These are phyloP conservation scores for Sphaerosporella brunnea DNA, from an alignment of 495 filamentous ascomycete species.

Conservation along the genomic window DNA sequence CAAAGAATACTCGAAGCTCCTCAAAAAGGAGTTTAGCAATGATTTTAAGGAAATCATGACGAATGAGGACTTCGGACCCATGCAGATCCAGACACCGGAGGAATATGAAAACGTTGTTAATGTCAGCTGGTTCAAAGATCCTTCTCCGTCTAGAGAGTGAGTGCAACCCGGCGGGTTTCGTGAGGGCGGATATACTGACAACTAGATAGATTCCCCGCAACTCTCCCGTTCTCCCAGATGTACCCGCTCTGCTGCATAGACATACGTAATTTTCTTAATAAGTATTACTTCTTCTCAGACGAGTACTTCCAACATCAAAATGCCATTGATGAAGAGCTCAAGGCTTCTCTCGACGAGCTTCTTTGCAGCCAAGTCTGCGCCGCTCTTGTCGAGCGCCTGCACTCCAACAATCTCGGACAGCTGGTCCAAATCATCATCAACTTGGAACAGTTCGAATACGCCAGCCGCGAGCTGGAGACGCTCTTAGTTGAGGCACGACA, in stretches of 20 bases:
- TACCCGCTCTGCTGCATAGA: constrained; percentile 96
- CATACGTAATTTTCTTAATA: constrained; percentile 87
- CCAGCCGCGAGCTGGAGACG: constrained; percentile 71
- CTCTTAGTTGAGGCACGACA: constrained; percentile 66
- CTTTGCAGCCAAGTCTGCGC: constrained; percentile 79
- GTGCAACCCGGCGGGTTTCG: not conserved
- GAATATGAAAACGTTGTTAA: constrained; percentile 90
- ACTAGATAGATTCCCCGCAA: constrained; percentile 68
- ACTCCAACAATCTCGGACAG: constrained; percentile 69
- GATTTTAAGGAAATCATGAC: constrained; percentile 94
- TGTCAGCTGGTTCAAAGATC: constrained; percentile 48
- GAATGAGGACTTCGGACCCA: constrained; percentile 98
- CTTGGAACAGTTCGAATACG: constrained; percentile 85
- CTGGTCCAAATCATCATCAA: constrained; percentile 98
- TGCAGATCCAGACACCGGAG: constrained; percentile 76
- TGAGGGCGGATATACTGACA: too few species aligned
- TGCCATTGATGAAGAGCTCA: constrained; percentile 76
- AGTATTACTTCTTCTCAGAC: constrained; percentile 89
- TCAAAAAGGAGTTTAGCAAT: constrained; percentile 75
- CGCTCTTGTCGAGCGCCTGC: constrained; percentile 70
- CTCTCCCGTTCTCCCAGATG: constrained; percentile 96
- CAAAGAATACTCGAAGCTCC: constrained; percentile 77
- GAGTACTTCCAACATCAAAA: constrained; percentile 78
- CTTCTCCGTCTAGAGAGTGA: constrained; percentile 14
- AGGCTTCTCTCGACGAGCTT: constrained; percentile 63